Conservation (phyloP, 345 rosid genomes). For the Eucalyptus dawsonii region DNA sequence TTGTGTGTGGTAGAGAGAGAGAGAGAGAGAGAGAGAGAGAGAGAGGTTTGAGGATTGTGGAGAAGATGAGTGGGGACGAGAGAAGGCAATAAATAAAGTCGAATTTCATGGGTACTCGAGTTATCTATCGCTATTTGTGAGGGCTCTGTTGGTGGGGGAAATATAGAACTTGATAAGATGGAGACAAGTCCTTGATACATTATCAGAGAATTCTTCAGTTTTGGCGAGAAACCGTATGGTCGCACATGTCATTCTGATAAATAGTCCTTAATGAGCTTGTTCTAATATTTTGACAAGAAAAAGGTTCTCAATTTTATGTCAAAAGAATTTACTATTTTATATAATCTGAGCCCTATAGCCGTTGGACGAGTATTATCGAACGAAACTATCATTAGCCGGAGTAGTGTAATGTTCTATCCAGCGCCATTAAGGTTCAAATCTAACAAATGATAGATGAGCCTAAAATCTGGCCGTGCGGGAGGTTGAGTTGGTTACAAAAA, state of each 20-base stretch:
- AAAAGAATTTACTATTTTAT: background rate
- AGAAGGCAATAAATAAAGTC: background rate
- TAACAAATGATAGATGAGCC: background rate
- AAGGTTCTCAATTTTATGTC: background rate
- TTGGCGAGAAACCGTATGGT: background rate
- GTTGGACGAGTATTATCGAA: background rate
- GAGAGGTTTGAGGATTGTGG: background rate
- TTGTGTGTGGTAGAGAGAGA: background rate
- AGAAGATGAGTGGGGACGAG: slow-evolving; percentile 11
- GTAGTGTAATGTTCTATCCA: background rate
- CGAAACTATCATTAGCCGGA: background rate
- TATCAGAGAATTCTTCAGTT: background rate
- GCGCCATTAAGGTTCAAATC: background rate
- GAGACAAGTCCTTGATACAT: background rate
- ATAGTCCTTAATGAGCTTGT: background rate
- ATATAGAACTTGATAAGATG: background rate
- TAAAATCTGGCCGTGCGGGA: background rate
- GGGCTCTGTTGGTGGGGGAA: background rate
- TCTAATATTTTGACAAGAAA: background rate
- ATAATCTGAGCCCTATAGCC: background rate
- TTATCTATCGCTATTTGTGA: background rate
- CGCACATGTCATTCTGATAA: background rate
- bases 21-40: background rate
- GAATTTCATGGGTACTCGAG: background rate
- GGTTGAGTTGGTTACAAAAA: background rate